Evolutionary conservation across 148 eudicot species (phyloP).

Genomic region (Nyssa sinensis): DNA sequence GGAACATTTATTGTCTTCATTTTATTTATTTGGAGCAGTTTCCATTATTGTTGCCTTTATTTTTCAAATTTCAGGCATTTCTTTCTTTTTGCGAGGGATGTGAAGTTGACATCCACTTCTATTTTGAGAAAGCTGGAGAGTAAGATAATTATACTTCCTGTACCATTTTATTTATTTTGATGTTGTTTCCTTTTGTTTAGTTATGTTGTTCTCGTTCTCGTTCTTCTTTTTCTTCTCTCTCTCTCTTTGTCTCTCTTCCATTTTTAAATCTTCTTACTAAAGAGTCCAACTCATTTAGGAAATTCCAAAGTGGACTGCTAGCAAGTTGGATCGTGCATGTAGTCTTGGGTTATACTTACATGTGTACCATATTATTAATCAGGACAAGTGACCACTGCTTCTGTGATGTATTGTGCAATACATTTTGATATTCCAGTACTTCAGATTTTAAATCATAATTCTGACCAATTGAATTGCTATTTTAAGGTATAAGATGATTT

Average conservation of each 20-base stretch:
- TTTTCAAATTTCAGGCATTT: slow-evolving; percentile 46
- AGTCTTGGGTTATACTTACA: background rate
- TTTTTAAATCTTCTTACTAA: background rate
- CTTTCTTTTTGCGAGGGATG: slow-evolving; percentile 90
- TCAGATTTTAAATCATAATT: background rate
- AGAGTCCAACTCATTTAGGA: background rate
- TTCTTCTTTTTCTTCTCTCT: background rate
- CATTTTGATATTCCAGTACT: background rate
- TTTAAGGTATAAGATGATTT: background rate
- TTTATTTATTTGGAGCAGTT: slow-evolving; percentile 5
- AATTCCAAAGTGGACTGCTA: background rate
- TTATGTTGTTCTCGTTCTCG: background rate
- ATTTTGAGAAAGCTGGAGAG: slow-evolving; percentile 97
- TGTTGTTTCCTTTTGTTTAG: background rate
- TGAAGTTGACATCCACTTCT: slow-evolving; percentile 86
- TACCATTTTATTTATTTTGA: background rate
- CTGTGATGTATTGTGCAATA: background rate
- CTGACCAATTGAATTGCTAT: slow-evolving; percentile 2
- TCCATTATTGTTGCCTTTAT: background rate
- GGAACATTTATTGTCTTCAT: background rate
- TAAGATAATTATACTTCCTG: slow-evolving; percentile 43
- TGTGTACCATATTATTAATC: background rate
- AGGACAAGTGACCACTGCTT: background rate
- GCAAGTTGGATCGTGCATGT: background rate
- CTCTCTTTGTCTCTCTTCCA: background rate